Evolutionary conservation across 306 rosid genomes (phyloP).

Genomic region (Vicia faba): DNA sequence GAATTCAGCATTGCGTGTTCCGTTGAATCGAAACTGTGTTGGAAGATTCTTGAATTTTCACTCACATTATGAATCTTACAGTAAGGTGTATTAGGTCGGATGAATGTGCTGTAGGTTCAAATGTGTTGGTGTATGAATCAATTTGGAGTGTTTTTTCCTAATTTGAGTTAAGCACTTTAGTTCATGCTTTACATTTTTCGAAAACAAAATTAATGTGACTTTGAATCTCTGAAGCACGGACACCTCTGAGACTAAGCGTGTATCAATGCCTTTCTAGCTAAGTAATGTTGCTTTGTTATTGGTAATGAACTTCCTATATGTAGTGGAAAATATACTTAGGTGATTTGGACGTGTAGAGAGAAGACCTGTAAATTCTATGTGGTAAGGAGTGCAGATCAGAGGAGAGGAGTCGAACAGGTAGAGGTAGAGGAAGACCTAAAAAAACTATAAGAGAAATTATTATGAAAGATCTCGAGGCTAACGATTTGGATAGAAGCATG

Average conservation of each 20-base stretch:
- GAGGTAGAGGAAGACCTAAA: too few species aligned
- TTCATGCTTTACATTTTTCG: conserved; percentile 18
- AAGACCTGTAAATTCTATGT: too few species aligned
- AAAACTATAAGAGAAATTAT: too few species aligned
- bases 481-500: too few species aligned
- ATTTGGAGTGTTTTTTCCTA: conserved; percentile 29
- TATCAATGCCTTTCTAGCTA: conserved; percentile 8
- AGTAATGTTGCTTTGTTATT: conserved; percentile 21
- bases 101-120: neutral
- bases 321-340: too few species aligned
- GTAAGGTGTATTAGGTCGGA: conserved; percentile 8
- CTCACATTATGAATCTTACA: conserved; percentile 39
- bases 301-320: conserved; percentile 5
- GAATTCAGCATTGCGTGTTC: conserved; percentile 31
- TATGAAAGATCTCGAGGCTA: too few species aligned
- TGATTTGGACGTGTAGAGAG: too few species aligned
- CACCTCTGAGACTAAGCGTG: too few species aligned
- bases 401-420: too few species aligned
- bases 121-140: conserved; percentile 10
- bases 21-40: conserved; percentile 32
- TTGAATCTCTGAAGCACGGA: too few species aligned
- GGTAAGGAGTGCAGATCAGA: too few species aligned
- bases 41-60: conserved; percentile 37
- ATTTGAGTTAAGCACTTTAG: conserved; percentile 33
- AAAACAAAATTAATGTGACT: neutral